These are phyloP conservation scores for Termitomyces sp. DNA, from an alignment of 768 basidiomycete genomes.

Conservation along the genomic window DNA sequence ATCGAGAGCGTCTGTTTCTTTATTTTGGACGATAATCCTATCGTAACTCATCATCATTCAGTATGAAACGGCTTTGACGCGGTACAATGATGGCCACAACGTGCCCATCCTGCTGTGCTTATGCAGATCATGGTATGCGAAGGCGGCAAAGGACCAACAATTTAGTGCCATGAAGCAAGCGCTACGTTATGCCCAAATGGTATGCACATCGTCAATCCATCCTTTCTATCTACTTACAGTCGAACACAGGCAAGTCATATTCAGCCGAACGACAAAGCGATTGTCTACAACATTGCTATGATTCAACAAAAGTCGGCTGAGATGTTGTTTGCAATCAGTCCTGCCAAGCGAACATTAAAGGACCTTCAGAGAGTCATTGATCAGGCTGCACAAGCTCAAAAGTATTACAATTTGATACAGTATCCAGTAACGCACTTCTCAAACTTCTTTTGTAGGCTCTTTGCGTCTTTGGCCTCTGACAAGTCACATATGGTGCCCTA, in stretches of 20 bases:
- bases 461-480: conserved; percentile 78
- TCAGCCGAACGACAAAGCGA: conserved; percentile 84
- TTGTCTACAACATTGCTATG: conserved; percentile 95
- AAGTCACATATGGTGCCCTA: conserved; percentile 70
- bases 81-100: conserved; percentile 71
- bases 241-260: conserved; percentile 70
- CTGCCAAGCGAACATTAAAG: conserved; percentile 71
- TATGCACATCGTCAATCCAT: conserved; percentile 22
- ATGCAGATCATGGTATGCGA: conserved; percentile 91
- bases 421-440: background rate
- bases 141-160: conserved; percentile 86
- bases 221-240: conserved; percentile 4
- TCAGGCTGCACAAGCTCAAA: conserved; percentile 82
- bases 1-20: conserved; percentile 78
- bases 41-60: conserved; percentile 22
- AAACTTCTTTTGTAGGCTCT: conserved; percentile 48
- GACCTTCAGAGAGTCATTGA: conserved; percentile 76
- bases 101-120: conserved; percentile 77
- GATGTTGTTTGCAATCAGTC: conserved; percentile 68
- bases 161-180: conserved; percentile 81
- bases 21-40: background rate
- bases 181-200: conserved; percentile 75
- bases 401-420: conserved; percentile 38
- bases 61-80: conserved; percentile 89
- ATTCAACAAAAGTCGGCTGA: conserved; percentile 96